phyloP scores from a whole-genome alignment of 129 eudicot species.

The Cynara cardunculus region DNA sequence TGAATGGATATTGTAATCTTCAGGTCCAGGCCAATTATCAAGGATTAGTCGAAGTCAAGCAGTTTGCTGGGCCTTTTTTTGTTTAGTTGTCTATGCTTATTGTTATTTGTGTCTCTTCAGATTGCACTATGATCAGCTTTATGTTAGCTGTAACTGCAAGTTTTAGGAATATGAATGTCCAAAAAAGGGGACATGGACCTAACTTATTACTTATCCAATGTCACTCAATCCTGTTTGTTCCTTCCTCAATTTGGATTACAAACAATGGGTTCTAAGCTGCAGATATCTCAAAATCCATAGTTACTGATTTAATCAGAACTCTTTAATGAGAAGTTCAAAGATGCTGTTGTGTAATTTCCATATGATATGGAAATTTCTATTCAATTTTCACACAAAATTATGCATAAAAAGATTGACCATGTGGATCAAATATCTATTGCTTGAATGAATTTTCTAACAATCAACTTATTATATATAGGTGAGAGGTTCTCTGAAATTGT shows the following conservation, averaged over 20 bases:
- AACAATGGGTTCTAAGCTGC: neutral
- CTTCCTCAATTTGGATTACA: neutral
- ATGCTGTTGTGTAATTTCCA: neutral
- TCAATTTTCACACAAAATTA: neutral
- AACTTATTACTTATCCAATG: neutral
- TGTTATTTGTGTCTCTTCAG: neutral
- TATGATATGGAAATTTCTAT: neutral
- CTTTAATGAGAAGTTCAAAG: neutral
- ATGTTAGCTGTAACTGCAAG: neutral
- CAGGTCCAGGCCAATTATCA: neutral
- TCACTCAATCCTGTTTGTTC: neutral
- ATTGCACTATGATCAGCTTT: neutral
- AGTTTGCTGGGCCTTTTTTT: neutral
- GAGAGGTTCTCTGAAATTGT: conserved; percentile 22
- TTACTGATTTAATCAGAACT: neutral
- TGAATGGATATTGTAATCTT: neutral
- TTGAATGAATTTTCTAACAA: neutral
- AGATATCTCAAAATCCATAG: neutral
- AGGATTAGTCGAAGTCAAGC: neutral
- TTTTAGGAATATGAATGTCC: neutral
- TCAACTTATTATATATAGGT: conserved; percentile 6
- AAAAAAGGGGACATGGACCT: neutral
- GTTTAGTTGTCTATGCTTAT: neutral
- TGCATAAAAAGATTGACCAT: neutral
- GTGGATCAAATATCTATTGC: neutral